Base-by-base conservation (phyloP, 768 basidiomycete genomes). In the Filobasidium floriforme region DNA sequence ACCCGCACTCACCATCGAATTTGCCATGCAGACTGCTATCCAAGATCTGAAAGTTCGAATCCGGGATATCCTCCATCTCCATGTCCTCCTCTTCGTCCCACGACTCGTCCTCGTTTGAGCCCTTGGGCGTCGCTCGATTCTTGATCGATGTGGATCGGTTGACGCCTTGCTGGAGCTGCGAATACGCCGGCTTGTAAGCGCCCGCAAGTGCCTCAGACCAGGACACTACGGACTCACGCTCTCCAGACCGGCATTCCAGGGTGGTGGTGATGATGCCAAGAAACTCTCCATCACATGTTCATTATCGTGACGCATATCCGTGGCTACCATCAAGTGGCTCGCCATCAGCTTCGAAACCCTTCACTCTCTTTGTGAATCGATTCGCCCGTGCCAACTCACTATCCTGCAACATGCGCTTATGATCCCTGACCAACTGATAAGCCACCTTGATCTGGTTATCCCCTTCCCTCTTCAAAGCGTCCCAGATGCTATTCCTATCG, bases 401-500 rank as follows among this genome's bases (percentile, higher is more conserved):
- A 76, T 92, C 90, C 77, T 88, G 85, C 7, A 91, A 87, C 62
- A 89, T 83, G 44, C 92, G 81, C 71, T 86, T 82, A 80, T 92
- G 92, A 74, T 99, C 94, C 65, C 91, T 82, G 54, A 96, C 82
- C 4, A 99, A 82, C 85, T 92, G 86, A 79, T 98, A 99, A 0
- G 94, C 92, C 7, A 99, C 92, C 79, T 96, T 93, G 75, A 98
- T 88, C 62, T 90, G 87, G 75, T 97, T 96, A 44, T 92, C 92
- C 69, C 93, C 91, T 61, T 92, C 88, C 70, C 86, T 81, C 67
- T 88, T 84, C 68, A 97, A 79, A 73, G 87, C 88, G 57, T 88
- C 87, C 90, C 89, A 91, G 3, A 98, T 85, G 69, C 92, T 90
- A 1, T 91, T 88, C 78, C 86, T 85, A 66, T 85, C 84, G 12